phyloP scores from a whole-genome alignment of 2,329 filamentous ascomycete species.

The Exophiala spinifera region DNA sequence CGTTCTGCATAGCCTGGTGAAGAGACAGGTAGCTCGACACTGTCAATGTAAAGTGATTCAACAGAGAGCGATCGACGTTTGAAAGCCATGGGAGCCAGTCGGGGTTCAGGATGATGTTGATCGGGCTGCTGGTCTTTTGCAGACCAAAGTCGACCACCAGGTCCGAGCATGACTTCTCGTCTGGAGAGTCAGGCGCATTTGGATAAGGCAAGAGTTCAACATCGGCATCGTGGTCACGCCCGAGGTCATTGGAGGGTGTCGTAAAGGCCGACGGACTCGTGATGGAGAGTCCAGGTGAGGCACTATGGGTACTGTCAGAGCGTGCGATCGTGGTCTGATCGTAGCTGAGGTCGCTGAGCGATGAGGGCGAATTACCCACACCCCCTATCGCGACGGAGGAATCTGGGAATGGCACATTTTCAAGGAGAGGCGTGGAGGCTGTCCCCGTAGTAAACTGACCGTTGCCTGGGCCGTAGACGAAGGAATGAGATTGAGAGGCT shows the following conservation, averaged over 20 bases:
- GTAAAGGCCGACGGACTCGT: background rate
- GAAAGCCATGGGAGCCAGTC: conserved; percentile 1
- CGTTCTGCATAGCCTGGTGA: conserved; percentile 1
- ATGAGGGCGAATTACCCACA: background rate
- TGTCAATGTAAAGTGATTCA: conserved; percentile 1
- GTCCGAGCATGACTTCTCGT: background rate
- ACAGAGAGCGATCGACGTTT: background rate
- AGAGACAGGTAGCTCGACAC: background rate
- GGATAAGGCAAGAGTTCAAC: background rate
- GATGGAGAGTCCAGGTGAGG: background rate
- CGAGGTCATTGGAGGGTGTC: background rate
- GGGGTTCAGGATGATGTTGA: background rate
- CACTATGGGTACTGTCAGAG: background rate
- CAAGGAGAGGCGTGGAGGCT: background rate
- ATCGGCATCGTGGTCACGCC: background rate
- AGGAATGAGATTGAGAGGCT: background rate
- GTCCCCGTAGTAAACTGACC: background rate
- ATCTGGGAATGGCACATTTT: background rate
- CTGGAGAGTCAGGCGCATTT: background rate
- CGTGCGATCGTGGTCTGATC: background rate
- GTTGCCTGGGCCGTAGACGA: background rate
- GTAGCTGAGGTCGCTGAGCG: background rate
- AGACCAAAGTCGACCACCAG: background rate
- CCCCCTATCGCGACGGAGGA: background rate
- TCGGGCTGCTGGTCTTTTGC: background rate